Percentiles rank a stretch among this genome's conserved stretches.
phyloP scores from a whole-genome alignment of 345 rosid species.

The Ceriops zippeliana region DNA sequence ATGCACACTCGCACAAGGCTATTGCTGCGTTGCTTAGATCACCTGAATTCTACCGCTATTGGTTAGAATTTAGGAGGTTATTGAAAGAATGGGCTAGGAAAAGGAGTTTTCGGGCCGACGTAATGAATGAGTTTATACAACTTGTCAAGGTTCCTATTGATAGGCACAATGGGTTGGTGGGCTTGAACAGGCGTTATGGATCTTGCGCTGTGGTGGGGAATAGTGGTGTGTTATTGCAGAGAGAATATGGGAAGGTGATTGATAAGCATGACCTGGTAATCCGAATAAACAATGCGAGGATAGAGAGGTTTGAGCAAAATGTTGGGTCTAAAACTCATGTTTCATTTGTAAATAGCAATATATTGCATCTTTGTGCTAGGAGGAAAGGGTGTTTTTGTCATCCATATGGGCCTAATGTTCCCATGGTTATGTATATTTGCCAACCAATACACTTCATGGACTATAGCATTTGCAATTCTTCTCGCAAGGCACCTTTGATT shows the following conservation, averaged over 20 bases:
- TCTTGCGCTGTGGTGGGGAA: conserved; percentile 97
- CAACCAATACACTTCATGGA: conserved; percentile 85
- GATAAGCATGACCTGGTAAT: conserved; percentile 78
- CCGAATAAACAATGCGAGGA: conserved; percentile 79
- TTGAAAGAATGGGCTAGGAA: conserved; percentile 57
- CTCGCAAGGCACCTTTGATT: conserved; percentile 57
- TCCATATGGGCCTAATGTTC: conserved; percentile 66
- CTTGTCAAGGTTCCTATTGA: conserved; percentile 59
- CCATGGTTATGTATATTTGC: conserved; percentile 78
- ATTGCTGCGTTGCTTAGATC: conserved; percentile 45
- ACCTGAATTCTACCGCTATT: conserved; percentile 56
- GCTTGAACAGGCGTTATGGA: conserved; percentile 36
- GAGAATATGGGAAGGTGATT: conserved; percentile 53
- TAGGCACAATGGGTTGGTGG: conserved; percentile 34
- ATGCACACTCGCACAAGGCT: conserved; percentile 24
- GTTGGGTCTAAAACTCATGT: conserved; percentile 73
- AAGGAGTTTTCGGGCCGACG: conserved; percentile 45
- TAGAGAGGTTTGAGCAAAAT: conserved; percentile 36
- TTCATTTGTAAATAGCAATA: conserved; percentile 85
- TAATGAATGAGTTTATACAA: conserved; percentile 63
- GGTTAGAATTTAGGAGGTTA: conserved; percentile 64
- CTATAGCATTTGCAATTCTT: conserved; percentile 57
- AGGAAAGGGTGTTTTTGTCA: conserved; percentile 70
- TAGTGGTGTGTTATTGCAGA: conserved; percentile 68
- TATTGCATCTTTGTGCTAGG: conserved; percentile 66